Conservation (phyloP, 2,329 filamentous ascomycete species). For the Aureobasidium namibiae region DNA sequence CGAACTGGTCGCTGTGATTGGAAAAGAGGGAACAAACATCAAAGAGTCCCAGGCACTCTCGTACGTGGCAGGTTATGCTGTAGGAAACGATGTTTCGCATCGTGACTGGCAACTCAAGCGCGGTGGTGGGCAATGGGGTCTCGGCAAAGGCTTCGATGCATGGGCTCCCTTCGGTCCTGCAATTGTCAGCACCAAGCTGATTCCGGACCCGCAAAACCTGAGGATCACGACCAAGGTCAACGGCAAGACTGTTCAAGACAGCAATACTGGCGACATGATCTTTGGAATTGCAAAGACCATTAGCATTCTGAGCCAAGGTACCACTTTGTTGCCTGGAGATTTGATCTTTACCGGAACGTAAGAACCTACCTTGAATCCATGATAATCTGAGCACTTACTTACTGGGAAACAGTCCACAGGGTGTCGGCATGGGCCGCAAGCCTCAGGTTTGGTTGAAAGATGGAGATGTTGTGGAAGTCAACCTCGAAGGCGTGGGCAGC, state of each 20-base stretch:
- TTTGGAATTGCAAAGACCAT: slow-evolving; percentile 54
- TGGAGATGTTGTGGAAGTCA: slow-evolving; percentile 62
- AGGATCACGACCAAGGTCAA: slow-evolving; percentile 53
- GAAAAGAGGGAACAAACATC: slow-evolving; percentile 58
- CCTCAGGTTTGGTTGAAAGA: slow-evolving; percentile 62
- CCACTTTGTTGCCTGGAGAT: slow-evolving; percentile 56
- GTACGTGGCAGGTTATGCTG: slow-evolving; percentile 65
- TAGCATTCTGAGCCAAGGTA: slow-evolving; percentile 52
- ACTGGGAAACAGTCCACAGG: slow-evolving; percentile 45
- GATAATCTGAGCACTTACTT: neutral
- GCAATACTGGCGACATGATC: slow-evolving; percentile 54
- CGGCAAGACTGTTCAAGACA: slow-evolving; percentile 49
- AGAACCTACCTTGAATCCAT: too few species aligned
- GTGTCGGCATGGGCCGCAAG: slow-evolving; percentile 61
- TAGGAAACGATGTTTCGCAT: slow-evolving; percentile 74
- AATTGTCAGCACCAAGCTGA: slow-evolving; percentile 52
- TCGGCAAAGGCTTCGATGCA: slow-evolving; percentile 67
- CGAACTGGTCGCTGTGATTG: slow-evolving; percentile 67
- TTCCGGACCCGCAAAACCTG: slow-evolving; percentile 50
- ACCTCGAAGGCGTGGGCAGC: slow-evolving; percentile 56
- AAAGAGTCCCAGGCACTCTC: slow-evolving; percentile 56
- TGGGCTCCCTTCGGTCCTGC: slow-evolving; percentile 68
- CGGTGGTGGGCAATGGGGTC: slow-evolving; percentile 28
- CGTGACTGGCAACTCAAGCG: slow-evolving; percentile 50
- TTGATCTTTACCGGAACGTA: slow-evolving; percentile 58